Percentiles rank a stretch among this genome's conserved stretches.
Conservation (phyloP, 1,284 basidiomycete genomes). For the Tetrapyrgos nigripes region DNA sequence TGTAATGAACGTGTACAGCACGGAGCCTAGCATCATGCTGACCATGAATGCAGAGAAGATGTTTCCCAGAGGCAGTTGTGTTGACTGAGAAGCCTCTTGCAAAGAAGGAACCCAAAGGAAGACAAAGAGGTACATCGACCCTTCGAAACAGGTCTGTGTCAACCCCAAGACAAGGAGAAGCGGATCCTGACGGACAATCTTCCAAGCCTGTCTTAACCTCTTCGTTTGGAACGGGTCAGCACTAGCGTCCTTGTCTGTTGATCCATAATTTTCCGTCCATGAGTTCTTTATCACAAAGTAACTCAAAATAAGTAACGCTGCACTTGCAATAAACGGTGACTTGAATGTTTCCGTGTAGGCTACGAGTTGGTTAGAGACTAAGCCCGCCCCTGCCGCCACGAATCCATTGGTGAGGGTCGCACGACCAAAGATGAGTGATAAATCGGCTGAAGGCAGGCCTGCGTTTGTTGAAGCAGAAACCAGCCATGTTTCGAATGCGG, state of each 20-base stretch:
- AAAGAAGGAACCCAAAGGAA: conserved; percentile 81
- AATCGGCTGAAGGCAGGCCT: conserved; percentile 55
- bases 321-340: conserved; percentile 72
- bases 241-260: conserved; percentile 41
- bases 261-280: conserved; percentile 76
- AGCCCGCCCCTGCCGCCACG: conserved; percentile 69
- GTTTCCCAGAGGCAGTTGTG: conserved; percentile 68
- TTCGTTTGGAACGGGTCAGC: conserved; percentile 55
- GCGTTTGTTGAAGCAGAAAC: conserved; percentile 60
- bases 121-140: conserved; percentile 84
- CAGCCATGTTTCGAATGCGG: conserved; percentile 78
- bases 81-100: conserved; percentile 58
- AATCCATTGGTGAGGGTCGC: conserved; percentile 76
- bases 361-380: conserved; percentile 69
- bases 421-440: conserved; percentile 74
- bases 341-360: conserved; percentile 52
- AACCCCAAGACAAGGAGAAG: conserved; percentile 71
- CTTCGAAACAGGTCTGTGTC: conserved; percentile 80
- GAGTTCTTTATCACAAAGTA: conserved; percentile 61
- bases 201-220: conserved; percentile 63
- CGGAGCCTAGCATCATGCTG: conserved; percentile 79
- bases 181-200: conserved; percentile 62
- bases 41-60: conserved; percentile 84
- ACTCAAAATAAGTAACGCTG: conserved; percentile 54
- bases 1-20: conserved; percentile 65